Evolutionary conservation across 1,284 basidiomycete species (phyloP).

Genomic region (Ganoderma resinaceum): DNA sequence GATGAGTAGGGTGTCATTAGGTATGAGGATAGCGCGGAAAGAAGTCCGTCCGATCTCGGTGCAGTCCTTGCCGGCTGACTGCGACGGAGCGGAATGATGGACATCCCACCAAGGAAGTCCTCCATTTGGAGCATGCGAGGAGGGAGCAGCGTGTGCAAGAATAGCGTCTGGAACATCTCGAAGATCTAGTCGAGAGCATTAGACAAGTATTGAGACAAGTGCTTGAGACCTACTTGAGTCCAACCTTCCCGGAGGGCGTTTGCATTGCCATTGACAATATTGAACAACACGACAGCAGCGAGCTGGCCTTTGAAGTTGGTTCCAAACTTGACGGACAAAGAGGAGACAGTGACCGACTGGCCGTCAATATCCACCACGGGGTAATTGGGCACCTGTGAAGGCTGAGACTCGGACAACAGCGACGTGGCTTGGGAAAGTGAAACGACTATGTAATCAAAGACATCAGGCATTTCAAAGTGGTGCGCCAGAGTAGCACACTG

Average conservation of each 20-base stretch:
- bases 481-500: constrained; percentile 96
- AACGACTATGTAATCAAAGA: constrained; percentile 96
- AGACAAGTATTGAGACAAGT: neutral
- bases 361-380: constrained; percentile 94
- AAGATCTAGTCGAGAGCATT: constrained; percentile 72
- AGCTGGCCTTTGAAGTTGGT: constrained; percentile 96
- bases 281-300: constrained; percentile 97
- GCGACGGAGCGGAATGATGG: constrained; percentile 88
- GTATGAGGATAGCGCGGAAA: constrained; percentile 96
- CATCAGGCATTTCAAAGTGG: constrained; percentile 89
- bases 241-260: constrained; percentile 94
- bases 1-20: constrained; percentile 92
- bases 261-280: constrained; percentile 97
- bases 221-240: constrained; percentile 67
- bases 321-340: constrained; percentile 93
- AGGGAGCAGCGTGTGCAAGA: constrained; percentile 92
- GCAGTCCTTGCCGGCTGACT: constrained; percentile 71
- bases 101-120: constrained; percentile 91
- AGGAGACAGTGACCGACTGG: constrained; percentile 89
- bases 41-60: constrained; percentile 83
- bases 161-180: constrained; percentile 97
- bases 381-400: constrained; percentile 82
- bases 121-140: constrained; percentile 94
- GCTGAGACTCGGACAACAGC: constrained; percentile 77
- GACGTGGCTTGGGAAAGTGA: constrained; percentile 91